Evolutionary conservation across 2,329 filamentous ascomycete species (phyloP).

Genomic region (Lomentospora prolificans): DNA sequence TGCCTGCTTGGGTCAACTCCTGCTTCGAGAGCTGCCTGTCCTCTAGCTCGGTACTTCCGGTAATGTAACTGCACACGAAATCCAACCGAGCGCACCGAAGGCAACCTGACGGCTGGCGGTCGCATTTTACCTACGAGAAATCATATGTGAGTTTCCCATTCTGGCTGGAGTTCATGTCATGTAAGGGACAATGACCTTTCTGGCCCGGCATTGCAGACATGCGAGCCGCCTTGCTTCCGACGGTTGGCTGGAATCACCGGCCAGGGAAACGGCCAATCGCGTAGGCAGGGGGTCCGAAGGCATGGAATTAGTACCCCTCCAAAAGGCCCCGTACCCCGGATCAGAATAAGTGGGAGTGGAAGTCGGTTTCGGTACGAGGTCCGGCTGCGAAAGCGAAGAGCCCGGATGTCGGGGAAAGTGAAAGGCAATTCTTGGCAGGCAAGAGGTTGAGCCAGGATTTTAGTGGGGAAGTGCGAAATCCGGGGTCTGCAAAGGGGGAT

Average conservation of each 20-base stretch:
- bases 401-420: background rate
- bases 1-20: constrained; percentile 18
- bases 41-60: background rate
- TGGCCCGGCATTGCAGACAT: background rate
- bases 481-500: too few species aligned
- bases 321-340: too few species aligned
- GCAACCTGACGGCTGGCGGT: constrained; percentile 12
- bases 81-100: background rate
- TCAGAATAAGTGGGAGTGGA: background rate
- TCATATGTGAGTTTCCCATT: constrained; percentile 4
- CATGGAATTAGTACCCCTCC: too few species aligned
- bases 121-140: constrained; percentile 21
- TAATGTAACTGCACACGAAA: background rate
- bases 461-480: too few species aligned
- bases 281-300: background rate
- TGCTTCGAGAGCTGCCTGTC: background rate
- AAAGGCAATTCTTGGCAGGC: background rate
- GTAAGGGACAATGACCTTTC: background rate
- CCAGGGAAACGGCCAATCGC: background rate
- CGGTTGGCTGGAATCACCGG: background rate
- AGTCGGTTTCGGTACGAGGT: background rate
- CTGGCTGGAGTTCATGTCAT: background rate
- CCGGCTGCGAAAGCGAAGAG: background rate
- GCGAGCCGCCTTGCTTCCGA: background rate
- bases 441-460: too few species aligned